Conservation (phyloP, 176 grass and related monocot species). For the Oryza punctata region DNA sequence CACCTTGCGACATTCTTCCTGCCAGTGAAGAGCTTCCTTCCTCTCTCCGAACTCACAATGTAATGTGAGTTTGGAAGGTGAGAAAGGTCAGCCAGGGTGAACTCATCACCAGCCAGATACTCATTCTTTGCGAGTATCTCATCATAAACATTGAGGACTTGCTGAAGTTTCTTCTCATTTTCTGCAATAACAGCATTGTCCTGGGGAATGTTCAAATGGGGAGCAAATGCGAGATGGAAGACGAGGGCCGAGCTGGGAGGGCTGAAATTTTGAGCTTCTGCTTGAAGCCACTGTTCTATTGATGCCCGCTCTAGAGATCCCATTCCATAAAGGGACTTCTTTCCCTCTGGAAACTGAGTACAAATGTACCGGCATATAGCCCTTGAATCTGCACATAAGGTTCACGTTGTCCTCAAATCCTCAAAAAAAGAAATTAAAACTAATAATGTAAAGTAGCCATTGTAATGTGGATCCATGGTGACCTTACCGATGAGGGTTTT, state of each 20-base stretch:
- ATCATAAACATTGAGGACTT: slow-evolving; percentile 60
- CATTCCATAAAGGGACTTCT: slow-evolving; percentile 60
- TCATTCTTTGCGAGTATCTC: slow-evolving; percentile 56
- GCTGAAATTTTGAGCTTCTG: slow-evolving; percentile 67
- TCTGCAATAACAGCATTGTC: slow-evolving; percentile 54
- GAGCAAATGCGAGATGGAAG: slow-evolving; percentile 79
- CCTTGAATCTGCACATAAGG: slow-evolving; percentile 43
- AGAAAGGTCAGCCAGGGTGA: slow-evolving; percentile 67
- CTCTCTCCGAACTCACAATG: slow-evolving; percentile 56
- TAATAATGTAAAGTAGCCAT: not conserved
- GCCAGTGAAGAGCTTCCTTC: slow-evolving; percentile 66
- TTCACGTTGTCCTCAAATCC: slow-evolving; percentile 13
- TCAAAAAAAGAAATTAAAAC: slow-evolving; percentile 8
- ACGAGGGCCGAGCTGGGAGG: slow-evolving; percentile 75
- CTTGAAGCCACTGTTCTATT: slow-evolving; percentile 85
- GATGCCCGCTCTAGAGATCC: slow-evolving; percentile 73
- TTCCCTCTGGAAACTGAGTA: slow-evolving; percentile 64
- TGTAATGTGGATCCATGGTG: not conserved
- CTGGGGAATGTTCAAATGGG: slow-evolving; percentile 42
- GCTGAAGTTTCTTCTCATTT: slow-evolving; percentile 60
- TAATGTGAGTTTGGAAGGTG: slow-evolving; percentile 82
- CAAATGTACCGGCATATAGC: slow-evolving; percentile 70
- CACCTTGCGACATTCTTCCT: slow-evolving; percentile 80
- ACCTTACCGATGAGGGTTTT: slow-evolving; percentile 68
- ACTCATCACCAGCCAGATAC: slow-evolving; percentile 53